phyloP scores from a whole-genome alignment of 306 rosid species.

The Citrullus colocynthis region DNA sequence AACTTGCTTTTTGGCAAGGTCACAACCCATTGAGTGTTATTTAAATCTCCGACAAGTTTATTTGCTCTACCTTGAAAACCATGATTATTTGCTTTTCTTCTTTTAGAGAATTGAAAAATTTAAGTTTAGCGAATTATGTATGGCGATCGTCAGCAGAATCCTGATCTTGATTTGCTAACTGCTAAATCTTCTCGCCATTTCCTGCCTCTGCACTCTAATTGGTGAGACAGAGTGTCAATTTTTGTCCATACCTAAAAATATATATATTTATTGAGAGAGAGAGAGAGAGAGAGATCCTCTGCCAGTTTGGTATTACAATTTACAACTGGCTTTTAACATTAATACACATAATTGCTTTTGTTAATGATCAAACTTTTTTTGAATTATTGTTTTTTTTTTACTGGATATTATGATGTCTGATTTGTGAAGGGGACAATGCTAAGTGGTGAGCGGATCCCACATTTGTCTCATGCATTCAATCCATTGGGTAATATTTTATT shows the following conservation, averaged over 20 bases:
- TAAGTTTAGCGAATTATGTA: neutral
- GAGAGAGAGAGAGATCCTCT: neutral
- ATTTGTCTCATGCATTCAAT: constrained; percentile 19
- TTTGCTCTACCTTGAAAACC: neutral
- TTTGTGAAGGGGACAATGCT: constrained; percentile 10
- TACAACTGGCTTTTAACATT: neutral
- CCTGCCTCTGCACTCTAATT: constrained; percentile 3
- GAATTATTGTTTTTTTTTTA: neutral
- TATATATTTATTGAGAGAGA: neutral
- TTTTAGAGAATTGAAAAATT: neutral
- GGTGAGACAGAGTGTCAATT: neutral
- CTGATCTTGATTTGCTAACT: neutral
- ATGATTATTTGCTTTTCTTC: neutral
- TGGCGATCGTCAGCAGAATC: neutral
- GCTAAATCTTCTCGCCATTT: neutral
- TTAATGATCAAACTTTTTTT: neutral
- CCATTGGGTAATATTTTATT: neutral
- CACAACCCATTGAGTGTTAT: neutral
- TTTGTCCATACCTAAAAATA: neutral
- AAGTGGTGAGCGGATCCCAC: constrained; percentile 26
- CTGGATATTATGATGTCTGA: neutral
- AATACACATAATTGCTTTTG: neutral
- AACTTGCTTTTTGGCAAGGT: neutral
- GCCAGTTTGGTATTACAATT: neutral
- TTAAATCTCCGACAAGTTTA: neutral